phyloP scores from a whole-genome alignment of 2,329 filamentous ascomycete species.

The Karstenula rhodostoma region DNA sequence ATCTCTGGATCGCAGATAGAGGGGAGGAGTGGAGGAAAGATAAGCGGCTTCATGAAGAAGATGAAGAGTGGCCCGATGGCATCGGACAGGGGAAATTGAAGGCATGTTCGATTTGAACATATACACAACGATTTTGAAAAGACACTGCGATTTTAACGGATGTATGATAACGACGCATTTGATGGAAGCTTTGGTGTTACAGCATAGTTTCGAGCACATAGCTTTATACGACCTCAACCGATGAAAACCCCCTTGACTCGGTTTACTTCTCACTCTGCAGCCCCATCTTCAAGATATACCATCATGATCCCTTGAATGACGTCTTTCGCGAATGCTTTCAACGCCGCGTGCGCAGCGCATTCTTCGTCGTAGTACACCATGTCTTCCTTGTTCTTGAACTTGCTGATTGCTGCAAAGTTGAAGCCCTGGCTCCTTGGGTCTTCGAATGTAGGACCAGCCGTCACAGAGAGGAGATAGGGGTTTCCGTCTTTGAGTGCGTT shows the following conservation, averaged over 20 bases:
- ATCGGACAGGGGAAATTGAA: constrained; percentile 10
- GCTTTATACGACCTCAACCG: too few relatives aligned
- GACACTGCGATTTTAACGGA: neutral
- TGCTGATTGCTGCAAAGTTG: constrained; percentile 67
- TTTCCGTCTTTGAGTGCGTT: constrained; percentile 58
- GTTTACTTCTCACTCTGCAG: neutral
- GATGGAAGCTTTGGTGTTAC: neutral
- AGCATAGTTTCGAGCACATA: neutral
- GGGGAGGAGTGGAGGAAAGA: constrained; percentile 30
- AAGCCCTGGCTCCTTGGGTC: constrained; percentile 69
- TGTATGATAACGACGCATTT: neutral
- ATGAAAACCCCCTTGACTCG: neutral
- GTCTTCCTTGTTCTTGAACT: constrained; percentile 69
- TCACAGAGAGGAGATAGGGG: constrained; percentile 69
- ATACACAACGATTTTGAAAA: neutral
- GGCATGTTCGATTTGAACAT: neutral
- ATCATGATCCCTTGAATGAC: constrained; percentile 9
- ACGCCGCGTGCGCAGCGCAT: constrained; percentile 60
- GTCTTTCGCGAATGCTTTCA: constrained; percentile 45
- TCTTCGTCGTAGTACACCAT: constrained; percentile 71
- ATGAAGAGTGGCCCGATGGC: constrained; percentile 40
- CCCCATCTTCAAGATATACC: constrained; percentile 11
- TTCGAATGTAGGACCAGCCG: constrained; percentile 60
- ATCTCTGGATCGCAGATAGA: constrained; percentile 37
- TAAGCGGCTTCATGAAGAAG: constrained; percentile 46